Conservation (phyloP, 345 rosid genomes). For the Diplotaxis tenuifolia region DNA sequence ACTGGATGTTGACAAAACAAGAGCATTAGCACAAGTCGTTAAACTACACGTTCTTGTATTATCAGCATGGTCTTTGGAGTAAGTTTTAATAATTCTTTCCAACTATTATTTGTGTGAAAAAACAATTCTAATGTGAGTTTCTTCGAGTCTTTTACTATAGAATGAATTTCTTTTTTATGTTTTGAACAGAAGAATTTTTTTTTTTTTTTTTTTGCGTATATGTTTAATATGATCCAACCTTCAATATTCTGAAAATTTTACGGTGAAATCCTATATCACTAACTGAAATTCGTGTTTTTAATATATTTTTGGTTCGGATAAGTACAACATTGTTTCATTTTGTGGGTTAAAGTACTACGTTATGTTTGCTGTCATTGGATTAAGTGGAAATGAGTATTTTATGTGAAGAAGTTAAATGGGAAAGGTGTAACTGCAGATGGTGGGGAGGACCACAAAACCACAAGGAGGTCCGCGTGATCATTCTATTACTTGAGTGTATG, state of each 20-base stretch:
- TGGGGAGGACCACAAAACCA: conserved; percentile 42
- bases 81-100: not conserved
- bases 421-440: not conserved
- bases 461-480: conserved; percentile 35
- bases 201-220: not conserved
- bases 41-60: not conserved
- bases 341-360: not conserved
- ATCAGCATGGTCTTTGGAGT: not conserved
- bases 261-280: not conserved
- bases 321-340: conserved; percentile 11
- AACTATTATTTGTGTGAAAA: not conserved
- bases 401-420: conserved; percentile 7
- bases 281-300: not conserved
- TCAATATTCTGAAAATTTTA: not conserved
- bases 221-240: conserved; percentile 3
- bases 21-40: not conserved
- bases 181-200: no score
- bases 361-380: conserved; percentile 8
- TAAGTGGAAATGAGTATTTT: conserved; percentile 13
- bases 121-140: not conserved
- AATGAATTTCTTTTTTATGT: no score
- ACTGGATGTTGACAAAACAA: not conserved
- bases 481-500: conserved; percentile 14
- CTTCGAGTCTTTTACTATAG: not conserved
- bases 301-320: conserved; percentile 1